These are phyloP conservation scores for Ustilago sp. DNA, from an alignment of 1,284 basidiomycete genomes.

Conservation along the genomic window DNA sequence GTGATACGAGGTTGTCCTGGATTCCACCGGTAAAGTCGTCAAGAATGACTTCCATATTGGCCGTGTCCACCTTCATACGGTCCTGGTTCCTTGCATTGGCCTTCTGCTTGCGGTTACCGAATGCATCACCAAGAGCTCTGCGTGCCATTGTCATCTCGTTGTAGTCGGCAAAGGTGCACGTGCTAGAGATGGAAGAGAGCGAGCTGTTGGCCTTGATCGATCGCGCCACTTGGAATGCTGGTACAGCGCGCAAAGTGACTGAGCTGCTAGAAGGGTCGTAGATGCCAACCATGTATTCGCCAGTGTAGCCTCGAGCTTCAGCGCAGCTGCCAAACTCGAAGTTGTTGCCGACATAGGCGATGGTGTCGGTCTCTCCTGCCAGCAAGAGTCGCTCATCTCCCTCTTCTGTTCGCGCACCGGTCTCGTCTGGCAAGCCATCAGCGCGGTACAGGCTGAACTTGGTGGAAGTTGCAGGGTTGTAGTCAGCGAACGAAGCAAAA, in stretches of 20 bases:
- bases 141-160: constrained; percentile 55
- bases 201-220: constrained; percentile 59
- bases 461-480: constrained; percentile 44
- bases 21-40: constrained; percentile 62
- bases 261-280: constrained; percentile 60
- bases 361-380: constrained; percentile 59
- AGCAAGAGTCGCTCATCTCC: constrained; percentile 56
- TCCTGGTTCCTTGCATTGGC: constrained; percentile 63
- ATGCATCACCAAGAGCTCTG: constrained; percentile 64
- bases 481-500: constrained; percentile 51
- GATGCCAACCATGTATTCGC: constrained; percentile 66
- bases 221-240: constrained; percentile 61
- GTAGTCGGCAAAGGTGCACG: constrained; percentile 46
- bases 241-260: constrained; percentile 62
- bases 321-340: constrained; percentile 53
- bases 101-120: constrained; percentile 68
- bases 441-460: constrained; percentile 50
- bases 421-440: constrained; percentile 46
- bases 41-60: constrained; percentile 63
- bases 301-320: constrained; percentile 60
- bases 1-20: constrained; percentile 46
- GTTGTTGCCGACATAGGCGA: constrained; percentile 60
- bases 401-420: constrained; percentile 22
- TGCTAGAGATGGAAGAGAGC: constrained; percentile 54
- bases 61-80: constrained; percentile 68